Evolutionary conservation across 352 stramenopile species (phyloP).

Genomic region (Globisporangium lucens): DNA sequence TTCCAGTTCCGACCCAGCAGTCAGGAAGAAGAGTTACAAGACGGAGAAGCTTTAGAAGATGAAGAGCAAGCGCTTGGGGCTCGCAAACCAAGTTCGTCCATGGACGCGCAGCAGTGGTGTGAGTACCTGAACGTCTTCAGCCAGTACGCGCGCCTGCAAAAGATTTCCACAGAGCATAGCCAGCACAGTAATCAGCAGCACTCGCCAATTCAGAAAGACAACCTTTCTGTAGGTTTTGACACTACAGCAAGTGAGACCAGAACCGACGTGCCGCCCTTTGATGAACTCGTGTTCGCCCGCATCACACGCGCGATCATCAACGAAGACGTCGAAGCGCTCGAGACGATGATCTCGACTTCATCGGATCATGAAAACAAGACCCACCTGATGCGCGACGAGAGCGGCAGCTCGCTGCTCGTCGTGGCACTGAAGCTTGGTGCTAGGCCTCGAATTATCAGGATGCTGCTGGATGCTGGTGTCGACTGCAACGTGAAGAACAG

Average conservation of each 20-base stretch:
- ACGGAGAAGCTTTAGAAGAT: constrained; percentile 5
- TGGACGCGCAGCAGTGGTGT: constrained; percentile 41
- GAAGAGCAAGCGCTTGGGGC: background rate
- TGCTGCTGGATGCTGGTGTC: constrained; percentile 32
- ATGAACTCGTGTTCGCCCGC: constrained; percentile 18
- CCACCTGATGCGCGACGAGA: constrained; percentile 23
- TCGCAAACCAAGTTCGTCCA: background rate
- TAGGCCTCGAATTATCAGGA: constrained; percentile 20
- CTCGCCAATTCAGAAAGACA: constrained; percentile 2
- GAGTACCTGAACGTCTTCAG: constrained; percentile 50
- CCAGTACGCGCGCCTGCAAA: constrained; percentile 29
- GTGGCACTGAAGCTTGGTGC: constrained; percentile 40
- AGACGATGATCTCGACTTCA: constrained; percentile 16
- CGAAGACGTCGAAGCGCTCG: constrained; percentile 19
- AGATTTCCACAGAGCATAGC: background rate
- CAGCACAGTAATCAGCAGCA: constrained; percentile 15
- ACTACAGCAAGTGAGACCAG: background rate
- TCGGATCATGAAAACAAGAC: background rate
- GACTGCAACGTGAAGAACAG: constrained; percentile 50
- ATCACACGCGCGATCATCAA: constrained; percentile 26
- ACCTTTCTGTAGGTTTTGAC: background rate
- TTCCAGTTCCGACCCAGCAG: constrained; percentile 37
- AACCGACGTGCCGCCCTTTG: background rate
- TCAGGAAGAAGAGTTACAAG: background rate
- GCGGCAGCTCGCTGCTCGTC: constrained; percentile 55